Conservation (phyloP, 441 rosid genomes). For the Croton laevigatus region DNA sequence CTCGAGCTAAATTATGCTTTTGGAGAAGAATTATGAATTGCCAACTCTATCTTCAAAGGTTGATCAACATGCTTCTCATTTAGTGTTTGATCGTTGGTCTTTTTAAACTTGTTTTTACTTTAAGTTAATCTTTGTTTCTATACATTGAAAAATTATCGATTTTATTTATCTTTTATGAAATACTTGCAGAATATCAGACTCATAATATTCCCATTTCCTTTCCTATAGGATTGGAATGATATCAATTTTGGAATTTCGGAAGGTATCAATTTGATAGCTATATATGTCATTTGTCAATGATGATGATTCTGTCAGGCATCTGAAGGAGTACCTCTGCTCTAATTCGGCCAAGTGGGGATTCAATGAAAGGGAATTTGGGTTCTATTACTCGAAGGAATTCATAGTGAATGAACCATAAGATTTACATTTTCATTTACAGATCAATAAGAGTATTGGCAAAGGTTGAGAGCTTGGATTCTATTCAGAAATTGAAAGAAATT, state of each 20-base stretch:
- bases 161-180: neutral
- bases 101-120: constrained; percentile 3
- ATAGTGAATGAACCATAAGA: neutral
- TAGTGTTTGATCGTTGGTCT: neutral
- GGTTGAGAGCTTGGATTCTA: constrained; percentile 61
- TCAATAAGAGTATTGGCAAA: constrained; percentile 57
- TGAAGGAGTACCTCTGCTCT: constrained; percentile 47
- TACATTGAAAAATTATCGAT: neutral
- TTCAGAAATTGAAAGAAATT: constrained; percentile 52
- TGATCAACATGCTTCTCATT: constrained; percentile 1
- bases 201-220: neutral
- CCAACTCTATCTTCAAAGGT: constrained; percentile 64
- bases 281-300: constrained; percentile 63
- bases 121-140: neutral
- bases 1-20: constrained; percentile 65
- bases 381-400: neutral
- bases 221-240: constrained; percentile 63
- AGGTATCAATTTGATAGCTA: constrained; percentile 59
- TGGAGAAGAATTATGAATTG: constrained; percentile 36
- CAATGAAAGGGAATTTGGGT: neutral
- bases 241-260: constrained; percentile 60
- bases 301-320: constrained; percentile 46
- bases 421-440: constrained; percentile 29
- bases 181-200: neutral
- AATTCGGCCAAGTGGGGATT: constrained; percentile 46